Conservation (phyloP, 2,329 filamentous ascomycete genomes). For the Penicillium sclerotigenum region DNA sequence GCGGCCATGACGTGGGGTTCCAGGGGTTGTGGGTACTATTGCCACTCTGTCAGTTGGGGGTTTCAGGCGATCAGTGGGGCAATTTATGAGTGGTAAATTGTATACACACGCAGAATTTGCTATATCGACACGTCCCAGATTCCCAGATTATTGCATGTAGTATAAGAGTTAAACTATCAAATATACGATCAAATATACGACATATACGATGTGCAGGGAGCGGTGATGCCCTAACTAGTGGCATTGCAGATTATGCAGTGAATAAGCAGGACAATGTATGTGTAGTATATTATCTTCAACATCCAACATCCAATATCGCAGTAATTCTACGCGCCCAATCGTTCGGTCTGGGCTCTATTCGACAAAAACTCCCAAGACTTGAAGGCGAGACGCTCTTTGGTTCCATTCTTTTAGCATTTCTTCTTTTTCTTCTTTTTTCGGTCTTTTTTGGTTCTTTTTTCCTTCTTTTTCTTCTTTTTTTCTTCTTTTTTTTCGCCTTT, state of each 20-base stretch:
- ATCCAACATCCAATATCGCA: not conserved
- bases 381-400: constrained; percentile 8
- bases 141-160: too few species aligned
- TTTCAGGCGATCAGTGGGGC: not conserved
- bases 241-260: not conserved
- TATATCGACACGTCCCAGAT: not conserved
- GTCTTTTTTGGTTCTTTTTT: too few species aligned
- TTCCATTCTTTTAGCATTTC: not conserved
- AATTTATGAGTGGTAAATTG: not conserved
- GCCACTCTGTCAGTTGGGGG: constrained; percentile 4
- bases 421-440: constrained; percentile 6
- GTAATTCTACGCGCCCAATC: not conserved
- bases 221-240: constrained; percentile 2
- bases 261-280: not conserved
- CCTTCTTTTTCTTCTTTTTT: not conserved
- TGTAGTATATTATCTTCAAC: not conserved
- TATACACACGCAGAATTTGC: not conserved
- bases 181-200: too few species aligned
- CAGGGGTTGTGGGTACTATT: constrained; percentile 6
- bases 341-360: not conserved
- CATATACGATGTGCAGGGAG: not conserved
- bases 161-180: too few species aligned
- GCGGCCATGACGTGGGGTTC: constrained; percentile 13
- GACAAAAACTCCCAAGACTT: not conserved
- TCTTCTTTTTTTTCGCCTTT: constrained; percentile 12